Evolutionary conservation across 2,329 filamentous ascomycete genomes (phyloP), one percentile per base, ranked within the genome.

Genomic region (Xylaria sp.): DNA sequence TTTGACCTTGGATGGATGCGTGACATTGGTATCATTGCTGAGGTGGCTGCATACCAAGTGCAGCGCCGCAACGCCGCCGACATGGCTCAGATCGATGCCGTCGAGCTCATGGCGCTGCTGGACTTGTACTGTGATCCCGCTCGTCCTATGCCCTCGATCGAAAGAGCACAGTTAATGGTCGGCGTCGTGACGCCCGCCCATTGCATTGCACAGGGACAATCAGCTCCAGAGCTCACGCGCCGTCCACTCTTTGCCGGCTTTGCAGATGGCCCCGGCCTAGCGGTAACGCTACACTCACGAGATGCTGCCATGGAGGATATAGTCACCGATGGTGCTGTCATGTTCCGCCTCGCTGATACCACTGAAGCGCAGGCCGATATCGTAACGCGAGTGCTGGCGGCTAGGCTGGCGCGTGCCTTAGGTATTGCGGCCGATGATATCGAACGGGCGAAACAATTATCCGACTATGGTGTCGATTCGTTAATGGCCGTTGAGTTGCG

Each of bases 1-100:
- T 15, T 57, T 11, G 43, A 57, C 9, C 6, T 57, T 21, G 54
- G 54, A 9, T 40, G 19, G 42, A 57, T 57, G 43, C 54, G 33
- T 2, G n/a, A 28, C 6, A 47, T 57, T 5, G 54, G 54, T 17
- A 49, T 57, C 35, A 43, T 57, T 6, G 54, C 54, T 4, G 54
- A 57, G 35, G 14, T n/a, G 12, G 46, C 28, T 3, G 25, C 23
- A 7, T 40, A 38, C 49, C 33, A 56, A 47, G 19, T 17, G 14
- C 35, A 12, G 50, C 37, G 25, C 17, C 12, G n/a, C 14, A 28
- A 21, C 53, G 19, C 31, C 53, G 14, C 19, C 19, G 17, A 28
- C 21, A 49, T 49, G 14, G 28, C 47, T 14, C 33, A 8, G 11
- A 37, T 47, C 1, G 43, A 57, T 1, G 21, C 3, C 4, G 17